Evolutionary conservation across 2,329 filamentous ascomycete species (phyloP), one percentile per base, ranked within the genome.

Genomic region (Aspergillus sp.): DNA sequence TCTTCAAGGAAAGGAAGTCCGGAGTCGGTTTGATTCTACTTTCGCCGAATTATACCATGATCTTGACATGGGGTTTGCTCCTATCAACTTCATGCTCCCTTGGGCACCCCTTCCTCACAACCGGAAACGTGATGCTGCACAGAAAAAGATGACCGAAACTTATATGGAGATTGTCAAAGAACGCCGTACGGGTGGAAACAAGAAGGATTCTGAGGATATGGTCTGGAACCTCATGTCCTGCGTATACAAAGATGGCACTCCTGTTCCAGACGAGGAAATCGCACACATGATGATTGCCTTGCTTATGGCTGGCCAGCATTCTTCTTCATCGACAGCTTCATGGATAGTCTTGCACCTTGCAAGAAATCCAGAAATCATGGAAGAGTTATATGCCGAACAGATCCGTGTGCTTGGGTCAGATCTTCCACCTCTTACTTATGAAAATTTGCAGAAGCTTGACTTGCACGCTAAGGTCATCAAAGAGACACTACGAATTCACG

Each of bases 261-360:
- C 82, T 5, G 83, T 96, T n/a, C 89, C 92, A 15, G 92, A 96
- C 72, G 84, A 89, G 70, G 91, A 96, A 76, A 85, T 96, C 60
- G 91, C 92, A 21, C 90, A 95, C 78, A 94, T 96, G 86, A 94
- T 96, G 90, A 96, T 96, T 76, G 91, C 91, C 5, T 84, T 96
- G 21, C 86, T 96, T 63, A 96, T 96, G 91, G 92, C 91, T 61
- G 92, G 92, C 58, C 92, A 96, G 75, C 92, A 96, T 80, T 94
- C 90, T 2, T 94, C 91, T 2, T 91, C 91, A 3, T 92, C 91
- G 19, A 93, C 90, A 41, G 88, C 87, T 70, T 86, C 91, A 41
- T 96, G 92, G 91, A 92, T 96, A 70, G 84, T 95, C 75, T 84
- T 96, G 42, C 89, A 88, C 66, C 86, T 96, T 39, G 91, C 92